A percentile compares a stretch with the other conserved stretches of the same genome.
Evolutionary conservation across 352 stramenopile genomes (phyloP).

Genomic region (Phytophthora rubi): DNA sequence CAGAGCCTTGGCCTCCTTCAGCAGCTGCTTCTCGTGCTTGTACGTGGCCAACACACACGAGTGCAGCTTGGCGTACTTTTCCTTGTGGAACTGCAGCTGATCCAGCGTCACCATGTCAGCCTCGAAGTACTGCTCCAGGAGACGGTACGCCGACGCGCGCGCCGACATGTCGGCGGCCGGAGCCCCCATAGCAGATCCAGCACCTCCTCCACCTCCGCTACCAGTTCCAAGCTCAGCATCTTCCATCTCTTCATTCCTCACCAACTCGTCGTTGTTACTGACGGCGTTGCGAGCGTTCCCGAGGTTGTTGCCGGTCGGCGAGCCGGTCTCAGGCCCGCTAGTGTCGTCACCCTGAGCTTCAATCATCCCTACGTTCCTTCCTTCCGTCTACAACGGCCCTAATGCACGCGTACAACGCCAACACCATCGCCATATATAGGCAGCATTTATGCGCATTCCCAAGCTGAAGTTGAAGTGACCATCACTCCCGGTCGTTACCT

Average conservation of each 20-base stretch:
- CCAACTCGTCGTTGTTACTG: constrained; percentile 23
- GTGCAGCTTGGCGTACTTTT: constrained; percentile 78
- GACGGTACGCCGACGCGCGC: constrained; percentile 70
- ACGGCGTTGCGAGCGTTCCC: constrained; percentile 10
- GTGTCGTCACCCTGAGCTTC: constrained; percentile 16
- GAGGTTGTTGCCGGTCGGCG: constrained; percentile 20
- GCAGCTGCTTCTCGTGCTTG: constrained; percentile 81
- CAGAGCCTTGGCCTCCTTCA: constrained; percentile 83
- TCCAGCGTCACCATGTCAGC: constrained; percentile 84
- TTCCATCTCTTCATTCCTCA: constrained; percentile 14
- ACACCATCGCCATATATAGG: background rate
- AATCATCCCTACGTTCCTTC: constrained; percentile 6
- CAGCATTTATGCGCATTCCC: background rate
- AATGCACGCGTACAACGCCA: background rate
- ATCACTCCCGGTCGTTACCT: constrained; percentile 20
- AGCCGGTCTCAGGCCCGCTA: background rate
- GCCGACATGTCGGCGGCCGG: constrained; percentile 57
- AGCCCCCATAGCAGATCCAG: constrained; percentile 10
- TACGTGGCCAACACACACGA: constrained; percentile 78
- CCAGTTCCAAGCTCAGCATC: constrained; percentile 15
- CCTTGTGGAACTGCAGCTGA: constrained; percentile 83
- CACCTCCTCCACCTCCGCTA: constrained; percentile 20
- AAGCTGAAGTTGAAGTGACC: constrained; percentile 41
- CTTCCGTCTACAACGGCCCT: background rate
- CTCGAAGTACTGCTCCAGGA: constrained; percentile 88